Conservation (phyloP, 2,329 filamentous ascomycete species). For the Nemania abortiva region DNA sequence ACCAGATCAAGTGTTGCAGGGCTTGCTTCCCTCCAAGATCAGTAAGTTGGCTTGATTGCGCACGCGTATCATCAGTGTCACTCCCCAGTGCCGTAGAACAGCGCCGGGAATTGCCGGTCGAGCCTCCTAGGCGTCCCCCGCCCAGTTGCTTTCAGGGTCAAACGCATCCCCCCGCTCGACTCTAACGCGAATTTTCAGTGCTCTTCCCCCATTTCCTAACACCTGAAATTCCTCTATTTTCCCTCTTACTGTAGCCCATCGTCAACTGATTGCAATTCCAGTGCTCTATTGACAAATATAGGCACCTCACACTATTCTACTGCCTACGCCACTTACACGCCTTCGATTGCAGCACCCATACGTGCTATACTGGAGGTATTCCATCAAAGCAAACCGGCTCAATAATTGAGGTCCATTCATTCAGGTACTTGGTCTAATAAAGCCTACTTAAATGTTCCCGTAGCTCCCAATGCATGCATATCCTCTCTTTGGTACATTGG, state of each 20-base stretch:
- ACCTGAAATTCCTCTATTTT: constrained; percentile 22
- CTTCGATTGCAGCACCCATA: not conserved
- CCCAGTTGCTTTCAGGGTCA: constrained; percentile 48
- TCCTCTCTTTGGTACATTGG: not conserved
- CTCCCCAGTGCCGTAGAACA: constrained; percentile 43
- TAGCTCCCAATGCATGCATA: not conserved
- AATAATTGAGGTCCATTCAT: not conserved
- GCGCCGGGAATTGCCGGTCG: constrained; percentile 48
- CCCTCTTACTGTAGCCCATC: constrained; percentile 2
- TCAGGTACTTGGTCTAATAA: too few relatives aligned
- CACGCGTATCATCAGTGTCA: constrained; percentile 43
- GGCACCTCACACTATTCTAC: not conserved
- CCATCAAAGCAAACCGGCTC: not conserved
- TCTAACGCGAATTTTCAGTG: constrained; percentile 39
- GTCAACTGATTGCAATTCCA: constrained; percentile 8
- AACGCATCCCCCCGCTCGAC: constrained; percentile 45
- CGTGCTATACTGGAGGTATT: not conserved
- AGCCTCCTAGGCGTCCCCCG: constrained; percentile 27
- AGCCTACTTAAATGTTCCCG: not conserved
- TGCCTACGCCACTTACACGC: not conserved
- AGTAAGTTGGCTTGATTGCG: constrained; percentile 39
- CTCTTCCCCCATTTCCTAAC: constrained; percentile 31
- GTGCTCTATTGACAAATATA: not conserved
- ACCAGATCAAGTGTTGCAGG: constrained; percentile 20
- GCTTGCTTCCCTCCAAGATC: constrained; percentile 21